Evolutionary conservation across 2,329 filamentous ascomycete species (phyloP).

Genomic region (Aureobasidium subglaciale): DNA sequence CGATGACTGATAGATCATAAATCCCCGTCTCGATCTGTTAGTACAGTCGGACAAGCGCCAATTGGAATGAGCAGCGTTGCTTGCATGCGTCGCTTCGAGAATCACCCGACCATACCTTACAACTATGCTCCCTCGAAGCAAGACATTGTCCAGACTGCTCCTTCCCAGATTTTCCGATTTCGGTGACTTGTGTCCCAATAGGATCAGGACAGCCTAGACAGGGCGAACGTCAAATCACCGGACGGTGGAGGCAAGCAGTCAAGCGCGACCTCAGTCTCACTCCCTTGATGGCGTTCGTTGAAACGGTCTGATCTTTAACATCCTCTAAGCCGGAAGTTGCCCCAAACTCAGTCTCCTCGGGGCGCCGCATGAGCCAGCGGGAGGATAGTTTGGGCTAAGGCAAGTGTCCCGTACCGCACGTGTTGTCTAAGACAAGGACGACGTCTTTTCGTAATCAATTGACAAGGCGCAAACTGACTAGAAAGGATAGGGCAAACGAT

Average conservation of each 20-base stretch:
- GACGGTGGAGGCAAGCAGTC: not conserved
- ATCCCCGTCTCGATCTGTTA: not conserved
- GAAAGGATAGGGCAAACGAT: not conserved
- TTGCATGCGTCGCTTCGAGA: not conserved
- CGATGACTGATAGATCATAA: conserved; percentile 3
- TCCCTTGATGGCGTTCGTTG: not conserved
- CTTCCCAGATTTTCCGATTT: not conserved
- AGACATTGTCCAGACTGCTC: conserved; percentile 5
- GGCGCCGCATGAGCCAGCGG: conserved; percentile 12
- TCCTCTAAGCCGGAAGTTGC: not conserved
- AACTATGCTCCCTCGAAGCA: not conserved
- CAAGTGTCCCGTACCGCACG: conserved; percentile 12
- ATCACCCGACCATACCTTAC: not conserved
- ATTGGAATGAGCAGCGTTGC: conserved; percentile 8
- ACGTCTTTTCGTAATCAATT: not conserved
- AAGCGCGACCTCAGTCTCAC: conserved; percentile 4
- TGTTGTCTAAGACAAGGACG: conserved; percentile 6
- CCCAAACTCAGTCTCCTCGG: not conserved
- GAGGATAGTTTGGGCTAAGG: conserved; percentile 7
- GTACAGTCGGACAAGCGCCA: not conserved
- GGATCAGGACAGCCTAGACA: not conserved
- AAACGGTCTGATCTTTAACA: conserved; percentile 6
- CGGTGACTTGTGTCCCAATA: not conserved
- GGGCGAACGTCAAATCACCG: not conserved
- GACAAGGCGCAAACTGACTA: conserved; percentile 9